Conservation (phyloP, 78 protist species). For the Kipferlia bialata region DNA sequence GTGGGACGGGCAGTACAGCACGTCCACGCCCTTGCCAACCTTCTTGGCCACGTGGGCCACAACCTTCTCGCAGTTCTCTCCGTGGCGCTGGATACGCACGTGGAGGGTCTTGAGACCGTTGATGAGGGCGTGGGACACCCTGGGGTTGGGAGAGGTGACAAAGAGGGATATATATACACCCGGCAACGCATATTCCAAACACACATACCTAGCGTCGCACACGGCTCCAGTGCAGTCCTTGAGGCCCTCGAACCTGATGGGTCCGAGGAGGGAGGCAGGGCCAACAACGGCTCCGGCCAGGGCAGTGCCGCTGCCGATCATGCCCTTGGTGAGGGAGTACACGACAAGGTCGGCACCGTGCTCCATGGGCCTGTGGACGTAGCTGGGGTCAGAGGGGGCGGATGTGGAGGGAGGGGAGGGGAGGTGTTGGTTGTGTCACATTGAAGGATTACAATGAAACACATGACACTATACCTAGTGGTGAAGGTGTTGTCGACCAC, state of each 20-base stretch:
- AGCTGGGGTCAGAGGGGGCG: constrained; percentile 26
- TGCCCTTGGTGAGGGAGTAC: constrained; percentile 75
- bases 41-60: constrained; percentile 20
- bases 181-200: too few species aligned
- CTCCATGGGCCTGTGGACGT: constrained; percentile 50
- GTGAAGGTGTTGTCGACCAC: constrained; percentile 79
- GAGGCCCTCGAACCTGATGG: constrained; percentile 37
- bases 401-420: neutral
- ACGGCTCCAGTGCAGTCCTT: constrained; percentile 49
- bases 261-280: constrained; percentile 23
- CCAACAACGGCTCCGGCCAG: constrained; percentile 56
- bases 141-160: too few species aligned
- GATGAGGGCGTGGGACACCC: constrained; percentile 66
- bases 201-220: too few species aligned
- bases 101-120: constrained; percentile 66
- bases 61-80: constrained; percentile 21
- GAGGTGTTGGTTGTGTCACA: neutral
- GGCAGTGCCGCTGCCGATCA: constrained; percentile 76
- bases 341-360: constrained; percentile 80
- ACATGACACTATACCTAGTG: too few species aligned
- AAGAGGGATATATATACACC: too few species aligned
- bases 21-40: constrained; percentile 58
- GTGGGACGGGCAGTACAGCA: constrained; percentile 72
- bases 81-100: constrained; percentile 50
- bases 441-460: constrained; percentile 68